A percentile compares a stretch with the other conserved stretches of the same genome.
Conservation (phyloP, 1,139 yeast genomes). For the Petasospora rhodanensis region DNA sequence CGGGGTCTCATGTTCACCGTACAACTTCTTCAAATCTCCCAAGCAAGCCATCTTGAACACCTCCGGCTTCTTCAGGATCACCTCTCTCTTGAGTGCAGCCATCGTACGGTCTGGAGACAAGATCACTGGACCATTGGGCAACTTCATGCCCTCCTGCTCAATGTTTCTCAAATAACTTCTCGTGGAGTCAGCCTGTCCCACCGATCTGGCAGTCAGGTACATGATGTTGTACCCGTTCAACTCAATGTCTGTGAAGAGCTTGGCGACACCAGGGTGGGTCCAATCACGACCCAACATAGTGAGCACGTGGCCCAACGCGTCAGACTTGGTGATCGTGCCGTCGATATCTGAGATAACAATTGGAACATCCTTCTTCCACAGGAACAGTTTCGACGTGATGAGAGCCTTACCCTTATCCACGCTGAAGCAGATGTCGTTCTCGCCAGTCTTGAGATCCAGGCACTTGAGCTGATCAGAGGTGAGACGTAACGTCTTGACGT, state of each 20-base stretch:
- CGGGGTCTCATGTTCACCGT: conserved; percentile 52
- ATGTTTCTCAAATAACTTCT: conserved; percentile 78
- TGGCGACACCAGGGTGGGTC: conserved; percentile 97
- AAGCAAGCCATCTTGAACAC: conserved; percentile 97
- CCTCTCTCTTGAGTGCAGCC: conserved; percentile 90
- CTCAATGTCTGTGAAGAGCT: conserved; percentile 77
- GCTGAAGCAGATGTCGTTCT: conserved; percentile 70
- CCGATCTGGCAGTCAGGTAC: conserved; percentile 92
- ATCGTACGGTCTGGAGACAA: conserved; percentile 94
- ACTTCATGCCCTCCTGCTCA: conserved; percentile 62
- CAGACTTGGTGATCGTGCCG: conserved; percentile 97
- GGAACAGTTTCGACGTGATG: conserved; percentile 65
- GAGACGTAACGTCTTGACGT: conserved; percentile 82
- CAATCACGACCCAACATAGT: conserved; percentile 95
- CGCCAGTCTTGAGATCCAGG: conserved; percentile 73
- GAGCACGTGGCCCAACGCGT: conserved; percentile 94
- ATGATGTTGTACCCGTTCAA: conserved; percentile 89
- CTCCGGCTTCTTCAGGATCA: conserved; percentile 91
- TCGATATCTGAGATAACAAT: conserved; percentile 96
- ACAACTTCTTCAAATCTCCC: conserved; percentile 73
- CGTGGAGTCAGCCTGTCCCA: conserved; percentile 94
- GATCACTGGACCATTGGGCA: conserved; percentile 94
- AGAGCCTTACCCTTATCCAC: conserved; percentile 81
- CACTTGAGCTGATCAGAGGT: conserved; percentile 84
- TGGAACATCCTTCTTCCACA: conserved; percentile 84